phyloP scores from a whole-genome alignment of 345 rosid genomes.

The Eucalyptus sideroxylon region DNA sequence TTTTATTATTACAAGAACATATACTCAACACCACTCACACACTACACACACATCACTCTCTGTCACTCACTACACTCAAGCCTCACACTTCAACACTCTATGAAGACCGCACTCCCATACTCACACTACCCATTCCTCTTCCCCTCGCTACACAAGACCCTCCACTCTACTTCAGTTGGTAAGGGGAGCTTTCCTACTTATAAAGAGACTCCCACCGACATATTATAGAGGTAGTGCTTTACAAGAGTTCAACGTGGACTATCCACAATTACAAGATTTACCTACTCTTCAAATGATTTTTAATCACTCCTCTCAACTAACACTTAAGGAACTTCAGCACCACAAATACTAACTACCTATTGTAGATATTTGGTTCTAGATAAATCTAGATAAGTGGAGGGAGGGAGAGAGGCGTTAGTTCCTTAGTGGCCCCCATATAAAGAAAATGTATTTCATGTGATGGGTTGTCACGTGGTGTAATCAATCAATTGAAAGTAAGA shows the following conservation, averaged over 20 bases:
- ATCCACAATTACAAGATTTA: not conserved
- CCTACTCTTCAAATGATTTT: not conserved
- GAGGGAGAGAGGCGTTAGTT: not conserved
- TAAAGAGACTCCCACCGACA: not conserved
- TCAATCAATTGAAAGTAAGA: not conserved
- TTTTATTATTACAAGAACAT: not conserved
- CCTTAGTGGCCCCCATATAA: not conserved
- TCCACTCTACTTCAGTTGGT: not conserved
- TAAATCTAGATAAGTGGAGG: not conserved
- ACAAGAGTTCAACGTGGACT: not conserved
- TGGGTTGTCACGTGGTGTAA: accelerated
- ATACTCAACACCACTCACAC: not conserved
- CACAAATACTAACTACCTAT: not conserved
- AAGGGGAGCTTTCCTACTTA: not conserved
- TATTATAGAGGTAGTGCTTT: not conserved
- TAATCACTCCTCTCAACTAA: not conserved
- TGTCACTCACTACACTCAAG: not conserved
- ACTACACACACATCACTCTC: not conserved
- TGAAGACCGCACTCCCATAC: not conserved
- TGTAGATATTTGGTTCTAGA: not conserved
- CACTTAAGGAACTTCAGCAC: not conserved
- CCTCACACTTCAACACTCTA: not conserved
- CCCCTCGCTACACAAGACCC: not conserved
- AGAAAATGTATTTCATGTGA: not conserved
- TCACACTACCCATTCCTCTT: not conserved